Percentiles rank a stretch among this genome's conserved stretches.
Evolutionary conservation across 2,329 filamentous ascomycete species (phyloP).

Genomic region (Endoconidiophora laricicola): DNA sequence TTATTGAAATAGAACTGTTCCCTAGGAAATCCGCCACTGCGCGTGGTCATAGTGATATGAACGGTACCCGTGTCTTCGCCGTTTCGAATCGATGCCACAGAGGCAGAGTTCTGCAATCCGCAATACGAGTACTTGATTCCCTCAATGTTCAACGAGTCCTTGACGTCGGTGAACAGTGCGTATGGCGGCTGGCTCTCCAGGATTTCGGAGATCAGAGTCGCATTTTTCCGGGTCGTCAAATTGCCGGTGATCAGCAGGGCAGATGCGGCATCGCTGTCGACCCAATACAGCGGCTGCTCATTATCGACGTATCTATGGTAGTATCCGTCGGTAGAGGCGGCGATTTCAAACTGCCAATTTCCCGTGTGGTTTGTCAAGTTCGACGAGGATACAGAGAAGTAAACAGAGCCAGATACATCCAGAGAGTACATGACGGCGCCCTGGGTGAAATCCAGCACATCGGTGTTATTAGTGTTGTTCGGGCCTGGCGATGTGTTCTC

Average conservation of each 20-base stretch:
- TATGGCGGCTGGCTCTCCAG: slow-evolving; percentile 44
- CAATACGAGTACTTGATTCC: slow-evolving; percentile 73
- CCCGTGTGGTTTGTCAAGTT: slow-evolving; percentile 42
- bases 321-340: slow-evolving; percentile 60
- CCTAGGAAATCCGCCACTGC: slow-evolving; percentile 52
- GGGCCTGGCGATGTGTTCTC: slow-evolving; percentile 53
- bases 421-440: slow-evolving; percentile 54
- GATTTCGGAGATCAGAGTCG: slow-evolving; percentile 26
- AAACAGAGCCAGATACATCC: slow-evolving; percentile 49
- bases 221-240: slow-evolving; percentile 40
- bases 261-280: slow-evolving; percentile 69
- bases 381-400: slow-evolving; percentile 59
- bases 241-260: slow-evolving; percentile 67
- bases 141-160: slow-evolving; percentile 38
- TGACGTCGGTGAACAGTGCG: slow-evolving; percentile 58
- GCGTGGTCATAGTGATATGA: slow-evolving; percentile 49
- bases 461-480: slow-evolving; percentile 20
- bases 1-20: slow-evolving; percentile 75
- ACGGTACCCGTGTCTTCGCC: slow-evolving; percentile 31
- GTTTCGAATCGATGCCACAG: slow-evolving; percentile 38
- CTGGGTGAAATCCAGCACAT: slow-evolving; percentile 34
- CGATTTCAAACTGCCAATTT: slow-evolving; percentile 65
- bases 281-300: slow-evolving; percentile 42
- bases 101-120: slow-evolving; percentile 51
- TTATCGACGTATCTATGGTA: slow-evolving; percentile 48